A percentile compares a stretch with the other conserved stretches of the same genome.
Evolutionary conservation across 768 basidiomycete genomes (phyloP).

Genomic region (Nidularia pulvinata): DNA sequence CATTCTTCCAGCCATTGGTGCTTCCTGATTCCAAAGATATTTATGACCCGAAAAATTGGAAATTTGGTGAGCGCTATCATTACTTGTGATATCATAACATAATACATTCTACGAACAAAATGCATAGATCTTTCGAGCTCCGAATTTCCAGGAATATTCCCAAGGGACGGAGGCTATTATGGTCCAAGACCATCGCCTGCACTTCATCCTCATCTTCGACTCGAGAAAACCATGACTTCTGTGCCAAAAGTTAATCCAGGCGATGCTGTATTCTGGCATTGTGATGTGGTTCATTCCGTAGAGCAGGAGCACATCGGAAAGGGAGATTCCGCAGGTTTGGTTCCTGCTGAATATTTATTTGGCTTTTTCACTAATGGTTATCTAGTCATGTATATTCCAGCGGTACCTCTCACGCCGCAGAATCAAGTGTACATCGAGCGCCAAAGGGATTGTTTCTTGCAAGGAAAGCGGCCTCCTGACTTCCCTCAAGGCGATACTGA

Average conservation of each 20-base stretch:
- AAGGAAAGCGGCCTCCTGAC: conserved; percentile 68
- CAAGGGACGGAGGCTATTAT: conserved; percentile 31
- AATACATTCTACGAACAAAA: neutral
- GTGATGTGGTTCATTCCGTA: conserved; percentile 51
- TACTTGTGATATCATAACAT: neutral
- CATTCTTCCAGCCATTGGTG: conserved; percentile 66
- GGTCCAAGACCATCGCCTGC: conserved; percentile 50
- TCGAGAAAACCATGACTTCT: conserved; percentile 67
- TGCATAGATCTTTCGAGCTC: conserved; percentile 39
- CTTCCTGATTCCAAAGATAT: conserved; percentile 35
- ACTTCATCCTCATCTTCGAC: conserved; percentile 67
- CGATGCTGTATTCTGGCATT: conserved; percentile 82
- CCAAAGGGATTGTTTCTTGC: conserved; percentile 63
- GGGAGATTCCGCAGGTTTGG: conserved; percentile 52
- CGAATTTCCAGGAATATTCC: conserved; percentile 52
- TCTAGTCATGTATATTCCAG: conserved; percentile 78
- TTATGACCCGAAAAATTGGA: conserved; percentile 53
- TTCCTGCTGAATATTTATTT: neutral
- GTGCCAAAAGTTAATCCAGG: conserved; percentile 74
- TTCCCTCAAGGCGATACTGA: conserved; percentile 50
- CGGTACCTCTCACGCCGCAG: conserved; percentile 62
- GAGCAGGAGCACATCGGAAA: conserved; percentile 52
- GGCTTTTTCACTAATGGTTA: neutral
- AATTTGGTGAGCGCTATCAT: conserved; percentile 31
- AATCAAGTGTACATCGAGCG: conserved; percentile 61